Base-by-base conservation (phyloP, 75 land plant genomes). In the Pseudotsuga menziesii region DNA sequence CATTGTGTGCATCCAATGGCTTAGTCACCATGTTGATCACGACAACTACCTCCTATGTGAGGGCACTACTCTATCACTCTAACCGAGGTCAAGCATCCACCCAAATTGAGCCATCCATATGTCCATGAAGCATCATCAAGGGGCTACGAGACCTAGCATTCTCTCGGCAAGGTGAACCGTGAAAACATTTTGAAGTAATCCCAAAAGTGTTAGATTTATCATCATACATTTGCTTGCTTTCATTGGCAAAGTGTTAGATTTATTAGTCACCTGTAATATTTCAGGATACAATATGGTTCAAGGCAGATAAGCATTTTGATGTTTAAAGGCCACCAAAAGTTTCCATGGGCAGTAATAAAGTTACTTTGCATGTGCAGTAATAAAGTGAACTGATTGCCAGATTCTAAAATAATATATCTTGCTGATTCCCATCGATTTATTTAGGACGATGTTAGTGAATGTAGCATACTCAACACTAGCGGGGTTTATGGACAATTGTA, bases 381-480 rank as follows among this genome's bases (percentile, higher is more conserved):
- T 39, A 69, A 20, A 69, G 17, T 9, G 41, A 44, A 41, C 41
- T 17, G 13, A n/a, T 41, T 69, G 4, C 9, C 19, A 23, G 41
- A 9, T 69, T 36, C 3, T n/a, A 41, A 69, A 69, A 4, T 39
- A 41, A 20, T 44, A 69, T 41, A 20, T n/a, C 0, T 39, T 22
- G 32, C 39, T 8, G 19, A 22, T 69, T 2, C 9, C 17, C 36
- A 20, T 29, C 39, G 17, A 64, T 16, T 32, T 17, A 17, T 17
- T 64, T 48, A 48, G 69, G 41, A 39, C 41, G n/a, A 61, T 61
- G 64, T 27, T 61, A n/a, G 72, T 69, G n/a, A 69, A 69, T 36
- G 54, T 48, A 48, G 2, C 12, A 48, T 48, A 9, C 54, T 48
- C 54, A 48, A 48, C 11, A 48, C 9, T 48, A 9, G 54, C 12